Percentiles rank a stretch among this genome's conserved stretches.
Conservation (phyloP, 2,329 filamentous ascomycete species). For the Aspergillus proliferans region DNA sequence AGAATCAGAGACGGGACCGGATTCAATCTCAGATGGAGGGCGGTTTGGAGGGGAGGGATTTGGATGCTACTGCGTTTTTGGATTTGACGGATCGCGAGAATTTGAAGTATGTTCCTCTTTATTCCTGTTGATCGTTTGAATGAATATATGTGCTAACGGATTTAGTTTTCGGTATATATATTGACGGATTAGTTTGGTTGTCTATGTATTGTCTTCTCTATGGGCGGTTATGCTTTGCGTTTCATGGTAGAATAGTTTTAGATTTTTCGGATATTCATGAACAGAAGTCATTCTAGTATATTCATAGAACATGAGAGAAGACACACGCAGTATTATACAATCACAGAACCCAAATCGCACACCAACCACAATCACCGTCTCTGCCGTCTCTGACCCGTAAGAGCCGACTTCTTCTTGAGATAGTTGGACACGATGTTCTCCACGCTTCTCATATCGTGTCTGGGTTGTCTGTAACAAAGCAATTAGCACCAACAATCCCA, state of each 20-base stretch:
- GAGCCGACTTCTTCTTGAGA: conserved; percentile 47
- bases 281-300: background rate
- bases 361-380: background rate
- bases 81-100: conserved; percentile 52
- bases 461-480: conserved; percentile 51
- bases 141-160: background rate
- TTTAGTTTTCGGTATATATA: conserved; percentile 17
- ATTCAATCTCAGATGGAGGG: conserved; percentile 43
- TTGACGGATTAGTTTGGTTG: background rate
- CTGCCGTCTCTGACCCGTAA: conserved; percentile 23
- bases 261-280: background rate
- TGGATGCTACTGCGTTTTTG: conserved; percentile 47
- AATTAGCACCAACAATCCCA: background rate
- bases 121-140: background rate
- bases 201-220: background rate
- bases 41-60: conserved; percentile 41
- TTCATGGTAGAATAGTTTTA: too few species aligned
- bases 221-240: too few species aligned
- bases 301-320: too few species aligned
- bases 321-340: too few species aligned
- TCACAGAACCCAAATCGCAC: background rate
- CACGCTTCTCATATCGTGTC: conserved; percentile 81
- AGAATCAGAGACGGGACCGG: conserved; percentile 46
- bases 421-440: conserved; percentile 70
- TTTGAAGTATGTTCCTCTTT: conserved; percentile 32